These are phyloP conservation scores for Rhynchosporium secalis DNA, from an alignment of 2,329 filamentous ascomycete genomes.

Conservation along the genomic window DNA sequence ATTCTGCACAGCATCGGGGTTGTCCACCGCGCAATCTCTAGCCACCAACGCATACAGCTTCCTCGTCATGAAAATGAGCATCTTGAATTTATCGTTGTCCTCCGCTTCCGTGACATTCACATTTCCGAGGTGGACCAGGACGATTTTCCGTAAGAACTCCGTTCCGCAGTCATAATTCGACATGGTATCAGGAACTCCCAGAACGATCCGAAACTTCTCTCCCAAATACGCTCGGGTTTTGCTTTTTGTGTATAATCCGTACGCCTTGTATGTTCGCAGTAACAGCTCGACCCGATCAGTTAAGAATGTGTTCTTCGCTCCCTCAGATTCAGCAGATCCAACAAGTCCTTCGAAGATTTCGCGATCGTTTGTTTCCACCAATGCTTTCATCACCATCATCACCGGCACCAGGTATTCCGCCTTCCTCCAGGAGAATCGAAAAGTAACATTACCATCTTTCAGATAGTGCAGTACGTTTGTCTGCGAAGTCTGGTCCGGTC, in stretches of 20 bases:
- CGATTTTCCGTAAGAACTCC: conserved; percentile 86
- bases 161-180: conserved; percentile 86
- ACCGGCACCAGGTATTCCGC: conserved; percentile 94
- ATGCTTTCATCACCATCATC: conserved; percentile 94
- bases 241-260: conserved; percentile 76
- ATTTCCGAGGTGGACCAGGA: conserved; percentile 88
- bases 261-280: conserved; percentile 89
- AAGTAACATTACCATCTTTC: conserved; percentile 92
- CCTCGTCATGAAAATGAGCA: conserved; percentile 92
- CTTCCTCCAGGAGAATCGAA: conserved; percentile 97
- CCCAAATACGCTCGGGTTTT: conserved; percentile 86
- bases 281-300: conserved; percentile 92
- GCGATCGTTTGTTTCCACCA: conserved; percentile 93
- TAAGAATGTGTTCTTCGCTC: conserved; percentile 84
- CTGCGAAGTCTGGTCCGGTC: conserved; percentile 97
- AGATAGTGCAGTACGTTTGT: conserved; percentile 97
- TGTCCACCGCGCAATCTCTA: conserved; percentile 89
- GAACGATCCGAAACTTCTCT: conserved; percentile 84
- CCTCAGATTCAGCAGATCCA: conserved; percentile 73
- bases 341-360: conserved; percentile 96
- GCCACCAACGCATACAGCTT: conserved; percentile 93
- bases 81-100: conserved; percentile 88
- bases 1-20: conserved; percentile 94
- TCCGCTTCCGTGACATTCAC: conserved; percentile 80
- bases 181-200: conserved; percentile 81